Percentiles rank a stretch among this genome's conserved stretches.
Evolutionary conservation across 2,329 filamentous ascomycete genomes (phyloP).

Genomic region (Nigrospora osmanthi): DNA sequence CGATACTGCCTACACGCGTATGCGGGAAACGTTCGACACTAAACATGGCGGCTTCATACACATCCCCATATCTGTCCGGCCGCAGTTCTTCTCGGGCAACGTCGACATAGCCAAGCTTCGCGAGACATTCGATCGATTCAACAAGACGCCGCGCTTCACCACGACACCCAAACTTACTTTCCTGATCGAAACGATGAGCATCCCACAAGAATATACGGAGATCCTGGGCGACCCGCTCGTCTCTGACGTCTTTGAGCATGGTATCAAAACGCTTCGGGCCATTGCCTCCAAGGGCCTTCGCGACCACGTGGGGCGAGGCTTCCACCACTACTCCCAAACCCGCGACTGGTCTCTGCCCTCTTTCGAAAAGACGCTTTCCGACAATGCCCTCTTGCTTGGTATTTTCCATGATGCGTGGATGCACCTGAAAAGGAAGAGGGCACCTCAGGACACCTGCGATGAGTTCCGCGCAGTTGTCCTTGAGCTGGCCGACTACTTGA

Average conservation of each 20-base stretch:
- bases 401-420: conserved; percentile 85
- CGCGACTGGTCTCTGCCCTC: conserved; percentile 89
- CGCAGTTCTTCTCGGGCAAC: conserved; percentile 8
- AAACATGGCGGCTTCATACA: conserved; percentile 72
- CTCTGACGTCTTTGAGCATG: conserved; percentile 67
- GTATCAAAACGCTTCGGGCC: conserved; percentile 67
- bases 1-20: conserved; percentile 81
- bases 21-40: conserved; percentile 71
- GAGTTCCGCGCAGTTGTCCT: conserved; percentile 73
- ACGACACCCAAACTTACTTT: conserved; percentile 82
- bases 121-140: conserved; percentile 78
- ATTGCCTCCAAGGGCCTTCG: conserved; percentile 53
- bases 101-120: conserved; percentile 87
- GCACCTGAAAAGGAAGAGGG: conserved; percentile 23
- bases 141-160: conserved; percentile 76
- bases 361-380: conserved; percentile 95
- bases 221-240: conserved; percentile 83
- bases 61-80: conserved; percentile 1
- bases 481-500: conserved; percentile 83
- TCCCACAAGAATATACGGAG: conserved; percentile 66
- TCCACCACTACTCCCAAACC: conserved; percentile 77
- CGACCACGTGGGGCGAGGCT: conserved; percentile 50
- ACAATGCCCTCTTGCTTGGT: conserved; percentile 79
- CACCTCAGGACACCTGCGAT: conserved; percentile 20
- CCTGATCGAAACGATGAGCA: conserved; percentile 65